These are phyloP conservation scores for Sechiopsis laciniata DNA, from an alignment of 306 rosid genomes.

Conservation along the genomic window DNA sequence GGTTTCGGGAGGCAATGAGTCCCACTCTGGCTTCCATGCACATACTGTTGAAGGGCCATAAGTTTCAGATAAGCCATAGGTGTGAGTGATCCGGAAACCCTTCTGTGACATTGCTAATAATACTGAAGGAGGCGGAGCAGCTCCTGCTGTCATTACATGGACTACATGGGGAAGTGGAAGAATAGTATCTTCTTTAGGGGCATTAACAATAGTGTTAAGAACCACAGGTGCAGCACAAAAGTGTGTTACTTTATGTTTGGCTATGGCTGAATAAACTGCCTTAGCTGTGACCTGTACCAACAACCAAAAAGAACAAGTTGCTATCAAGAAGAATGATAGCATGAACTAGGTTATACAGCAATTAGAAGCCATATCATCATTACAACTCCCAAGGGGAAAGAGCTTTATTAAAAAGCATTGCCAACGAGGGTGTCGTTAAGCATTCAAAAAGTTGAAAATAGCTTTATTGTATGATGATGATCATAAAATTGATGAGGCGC, in stretches of 20 bases:
- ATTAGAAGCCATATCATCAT: not conserved
- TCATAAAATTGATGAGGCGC: not conserved
- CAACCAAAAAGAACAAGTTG: not conserved
- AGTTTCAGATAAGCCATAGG: constrained; percentile 89
- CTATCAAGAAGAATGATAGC: not conserved
- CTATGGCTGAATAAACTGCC: constrained; percentile 69
- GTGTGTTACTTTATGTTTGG: constrained; percentile 65
- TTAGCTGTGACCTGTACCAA: constrained; percentile 57
- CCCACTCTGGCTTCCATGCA: constrained; percentile 96
- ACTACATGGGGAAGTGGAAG: constrained; percentile 85
- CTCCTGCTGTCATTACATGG: constrained; percentile 78
- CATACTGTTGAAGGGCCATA: constrained; percentile 81
- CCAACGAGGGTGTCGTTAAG: not conserved
- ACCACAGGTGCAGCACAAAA: constrained; percentile 97
- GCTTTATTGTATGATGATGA: not conserved
- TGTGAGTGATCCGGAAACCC: constrained; percentile 82
- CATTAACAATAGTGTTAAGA: constrained; percentile 73
- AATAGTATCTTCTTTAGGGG: constrained; percentile 55
- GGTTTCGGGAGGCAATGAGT: constrained; percentile 47
- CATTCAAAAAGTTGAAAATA: not conserved
- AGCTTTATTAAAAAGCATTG: not conserved
- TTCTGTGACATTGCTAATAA: constrained; percentile 58
- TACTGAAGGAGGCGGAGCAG: constrained; percentile 88
- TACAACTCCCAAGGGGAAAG: not conserved
- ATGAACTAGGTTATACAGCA: not conserved